These are phyloP conservation scores for Pyricularia sp. DNA, from an alignment of 2,329 filamentous ascomycete genomes.

Conservation along the genomic window DNA sequence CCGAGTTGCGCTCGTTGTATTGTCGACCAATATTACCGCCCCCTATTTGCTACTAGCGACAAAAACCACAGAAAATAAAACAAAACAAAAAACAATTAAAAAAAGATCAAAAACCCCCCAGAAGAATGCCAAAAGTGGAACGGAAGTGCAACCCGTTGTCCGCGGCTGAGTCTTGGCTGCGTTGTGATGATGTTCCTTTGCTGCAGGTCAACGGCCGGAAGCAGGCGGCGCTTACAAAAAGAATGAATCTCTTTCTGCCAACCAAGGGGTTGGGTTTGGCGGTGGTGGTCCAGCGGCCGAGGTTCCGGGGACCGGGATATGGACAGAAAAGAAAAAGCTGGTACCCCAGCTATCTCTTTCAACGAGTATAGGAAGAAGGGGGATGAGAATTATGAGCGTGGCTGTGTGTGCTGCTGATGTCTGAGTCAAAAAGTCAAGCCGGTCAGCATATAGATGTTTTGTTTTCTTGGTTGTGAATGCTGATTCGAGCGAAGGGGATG, in stretches of 20 bases:
- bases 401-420: background rate
- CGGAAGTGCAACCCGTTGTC: background rate
- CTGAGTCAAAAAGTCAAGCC: background rate
- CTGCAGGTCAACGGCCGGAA: background rate
- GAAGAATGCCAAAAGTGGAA: background rate
- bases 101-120: background rate
- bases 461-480: background rate
- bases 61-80: background rate
- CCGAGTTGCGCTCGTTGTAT: background rate
- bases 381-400: background rate
- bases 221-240: background rate
- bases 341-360: background rate
- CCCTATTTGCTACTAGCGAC: background rate
- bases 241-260: background rate
- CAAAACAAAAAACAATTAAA: no score
- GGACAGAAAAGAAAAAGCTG: background rate
- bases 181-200: background rate
- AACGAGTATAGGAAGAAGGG: background rate
- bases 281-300: background rate
- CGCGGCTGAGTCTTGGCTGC: background rate
- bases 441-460: background rate
- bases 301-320: background rate
- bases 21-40: background rate
- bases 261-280: background rate
- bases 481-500: background rate